Percentiles rank a stretch among this genome's conserved stretches.
Conservation (phyloP, 306 rosid species). For the Cicer judaicum region DNA sequence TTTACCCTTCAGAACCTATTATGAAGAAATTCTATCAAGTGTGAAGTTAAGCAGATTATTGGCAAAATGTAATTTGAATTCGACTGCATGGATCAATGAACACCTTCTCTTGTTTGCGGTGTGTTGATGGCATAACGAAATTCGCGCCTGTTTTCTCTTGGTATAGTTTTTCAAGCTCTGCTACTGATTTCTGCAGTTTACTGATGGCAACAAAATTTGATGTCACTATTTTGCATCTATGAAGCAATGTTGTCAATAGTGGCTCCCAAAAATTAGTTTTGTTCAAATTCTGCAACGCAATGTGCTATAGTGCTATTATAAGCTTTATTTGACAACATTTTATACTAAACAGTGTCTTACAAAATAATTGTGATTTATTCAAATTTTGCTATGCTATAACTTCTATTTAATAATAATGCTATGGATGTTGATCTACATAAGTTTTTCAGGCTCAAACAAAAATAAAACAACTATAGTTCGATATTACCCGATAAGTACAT, state of each 20-base stretch:
- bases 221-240: slow-evolving; percentile 25
- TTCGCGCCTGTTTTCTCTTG: slow-evolving; percentile 56
- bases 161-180: slow-evolving; percentile 68
- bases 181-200: slow-evolving; percentile 70
- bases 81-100: slow-evolving; percentile 27
- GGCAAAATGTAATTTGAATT: not conserved
- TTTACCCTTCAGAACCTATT: slow-evolving; percentile 74
- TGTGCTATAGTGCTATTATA: too few species aligned
- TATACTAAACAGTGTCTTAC: too few species aligned
- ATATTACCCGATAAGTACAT: slow-evolving; percentile 77
- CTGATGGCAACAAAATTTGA: slow-evolving; percentile 47
- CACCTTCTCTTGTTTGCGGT: slow-evolving; percentile 65
- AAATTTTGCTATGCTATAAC: too few species aligned
- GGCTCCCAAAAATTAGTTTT: too few species aligned
- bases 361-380: too few species aligned
- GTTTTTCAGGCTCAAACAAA: not conserved
- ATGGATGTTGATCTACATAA: not conserved
- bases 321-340: too few species aligned
- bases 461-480: slow-evolving; percentile 1
- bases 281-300: too few species aligned
- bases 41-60: slow-evolving; percentile 19
- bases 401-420: too few species aligned
- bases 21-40: slow-evolving; percentile 23
- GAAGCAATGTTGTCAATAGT: too few species aligned
- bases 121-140: slow-evolving; percentile 57